Evolutionary conservation across 1,139 yeast genomes (phyloP).

Genomic region (Taphrina flavorubra): DNA sequence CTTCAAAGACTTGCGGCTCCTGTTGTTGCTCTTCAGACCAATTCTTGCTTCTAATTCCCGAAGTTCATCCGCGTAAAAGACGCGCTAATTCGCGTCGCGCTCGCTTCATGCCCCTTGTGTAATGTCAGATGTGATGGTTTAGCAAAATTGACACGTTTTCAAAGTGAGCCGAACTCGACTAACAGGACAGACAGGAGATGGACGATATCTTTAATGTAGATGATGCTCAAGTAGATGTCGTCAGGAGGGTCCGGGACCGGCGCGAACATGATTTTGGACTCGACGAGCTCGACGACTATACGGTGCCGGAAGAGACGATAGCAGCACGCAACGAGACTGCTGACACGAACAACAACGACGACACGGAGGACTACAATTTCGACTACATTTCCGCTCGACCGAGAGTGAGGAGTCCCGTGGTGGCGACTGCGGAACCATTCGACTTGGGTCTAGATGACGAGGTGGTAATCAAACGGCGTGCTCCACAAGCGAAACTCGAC

Average conservation of each 20-base stretch:
- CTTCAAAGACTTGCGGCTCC: no score
- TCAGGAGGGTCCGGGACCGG: background rate
- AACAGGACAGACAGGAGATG: background rate
- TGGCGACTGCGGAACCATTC: conserved; percentile 19
- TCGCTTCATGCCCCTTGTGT: background rate
- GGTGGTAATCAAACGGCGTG: conserved; percentile 49
- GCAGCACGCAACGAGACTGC: background rate
- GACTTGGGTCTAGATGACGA: conserved; percentile 54
- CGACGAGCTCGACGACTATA: background rate
- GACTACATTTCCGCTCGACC: conserved; percentile 18
- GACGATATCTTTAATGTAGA: conserved; percentile 31
- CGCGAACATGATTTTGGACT: background rate
- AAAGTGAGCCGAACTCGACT: background rate
- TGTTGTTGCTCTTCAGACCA: no score
- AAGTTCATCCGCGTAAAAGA: background rate
- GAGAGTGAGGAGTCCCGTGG: background rate
- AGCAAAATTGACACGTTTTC: background rate
- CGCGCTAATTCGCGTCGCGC: conserved; percentile 21
- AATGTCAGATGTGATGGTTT: no score
- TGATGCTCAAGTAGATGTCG: conserved; percentile 30
- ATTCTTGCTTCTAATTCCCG: background rate
- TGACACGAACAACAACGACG: background rate
- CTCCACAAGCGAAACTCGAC: conserved; percentile 52
- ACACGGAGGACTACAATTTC: conserved; percentile 6
- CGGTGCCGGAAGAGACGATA: conserved; percentile 1